Evolutionary conservation across 306 rosid genomes (phyloP).

Genomic region (Vicia sativa): DNA sequence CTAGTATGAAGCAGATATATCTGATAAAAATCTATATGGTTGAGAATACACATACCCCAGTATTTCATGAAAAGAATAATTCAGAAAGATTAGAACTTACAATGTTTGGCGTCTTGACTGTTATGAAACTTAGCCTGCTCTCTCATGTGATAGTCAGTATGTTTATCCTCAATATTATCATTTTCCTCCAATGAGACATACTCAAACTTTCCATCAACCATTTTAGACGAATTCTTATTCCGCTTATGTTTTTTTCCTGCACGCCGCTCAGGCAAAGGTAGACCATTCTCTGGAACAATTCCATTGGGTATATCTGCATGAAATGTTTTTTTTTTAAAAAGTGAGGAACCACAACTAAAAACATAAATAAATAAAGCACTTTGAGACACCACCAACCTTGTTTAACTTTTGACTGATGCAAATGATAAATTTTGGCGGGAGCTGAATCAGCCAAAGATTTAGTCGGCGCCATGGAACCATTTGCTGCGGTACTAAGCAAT

Average conservation of each 20-base stretch:
- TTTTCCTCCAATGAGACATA: constrained; percentile 45
- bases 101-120: constrained; percentile 45
- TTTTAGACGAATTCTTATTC: constrained; percentile 61
- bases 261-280: constrained; percentile 59
- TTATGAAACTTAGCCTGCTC: constrained; percentile 50
- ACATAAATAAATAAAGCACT: constrained; percentile 17
- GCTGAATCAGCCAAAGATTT: constrained; percentile 46
- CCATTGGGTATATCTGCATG: constrained; percentile 59
- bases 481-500: constrained; percentile 43
- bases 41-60: constrained; percentile 3
- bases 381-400: constrained; percentile 60
- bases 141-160: constrained; percentile 45
- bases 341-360: constrained; percentile 32
- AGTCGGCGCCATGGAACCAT: constrained; percentile 48
- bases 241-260: constrained; percentile 69
- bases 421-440: constrained; percentile 43
- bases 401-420: constrained; percentile 45
- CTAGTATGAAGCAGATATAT: constrained; percentile 1
- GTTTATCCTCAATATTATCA: constrained; percentile 49
- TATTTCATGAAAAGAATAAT: constrained; percentile 30
- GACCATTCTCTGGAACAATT: constrained; percentile 59
- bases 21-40: constrained; percentile 16
- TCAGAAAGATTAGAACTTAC: constrained; percentile 49
- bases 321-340: constrained; percentile 34
- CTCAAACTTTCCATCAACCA: constrained; percentile 59